Evolutionary conservation across 768 basidiomycete species (phyloP).

Genomic region (Chiua virens): DNA sequence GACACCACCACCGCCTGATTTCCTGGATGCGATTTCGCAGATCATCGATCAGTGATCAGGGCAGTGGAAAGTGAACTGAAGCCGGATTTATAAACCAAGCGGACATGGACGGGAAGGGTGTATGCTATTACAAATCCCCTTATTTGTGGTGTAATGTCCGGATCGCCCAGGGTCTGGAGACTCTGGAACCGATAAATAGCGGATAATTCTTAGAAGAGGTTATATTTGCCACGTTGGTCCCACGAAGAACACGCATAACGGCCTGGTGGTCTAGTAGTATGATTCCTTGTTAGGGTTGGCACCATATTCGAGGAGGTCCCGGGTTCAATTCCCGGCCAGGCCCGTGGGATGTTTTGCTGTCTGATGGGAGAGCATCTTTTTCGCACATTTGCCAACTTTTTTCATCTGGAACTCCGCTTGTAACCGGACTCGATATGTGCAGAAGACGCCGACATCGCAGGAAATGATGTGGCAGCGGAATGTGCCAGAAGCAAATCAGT

Average conservation of each 20-base stretch:
- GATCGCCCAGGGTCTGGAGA: background rate
- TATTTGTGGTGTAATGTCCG: background rate
- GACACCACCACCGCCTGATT: background rate
- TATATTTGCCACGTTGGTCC: background rate
- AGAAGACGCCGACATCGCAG: constrained; percentile 31
- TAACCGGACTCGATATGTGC: constrained; percentile 9
- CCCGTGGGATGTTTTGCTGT: constrained; percentile 31
- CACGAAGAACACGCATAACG: constrained; percentile 11
- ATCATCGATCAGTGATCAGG: background rate
- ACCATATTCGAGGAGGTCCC: constrained; percentile 65
- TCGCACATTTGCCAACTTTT: background rate
- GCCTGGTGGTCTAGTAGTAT: constrained; percentile 67
- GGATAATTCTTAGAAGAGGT: background rate
- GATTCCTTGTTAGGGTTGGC: constrained; percentile 60
- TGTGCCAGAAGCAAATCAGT: constrained; percentile 4
- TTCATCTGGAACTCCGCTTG: background rate
- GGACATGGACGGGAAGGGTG: background rate
- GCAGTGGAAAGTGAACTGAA: background rate
- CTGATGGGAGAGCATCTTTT: background rate
- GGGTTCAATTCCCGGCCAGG: constrained; percentile 88
- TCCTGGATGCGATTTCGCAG: background rate
- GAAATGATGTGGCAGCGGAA: constrained; percentile 29
- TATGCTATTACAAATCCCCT: background rate
- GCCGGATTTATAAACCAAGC: background rate
- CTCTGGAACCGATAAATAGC: background rate